These are phyloP conservation scores for Hippophae gyantsensis DNA, from an alignment of 306 rosid genomes.

Conservation along the genomic window DNA sequence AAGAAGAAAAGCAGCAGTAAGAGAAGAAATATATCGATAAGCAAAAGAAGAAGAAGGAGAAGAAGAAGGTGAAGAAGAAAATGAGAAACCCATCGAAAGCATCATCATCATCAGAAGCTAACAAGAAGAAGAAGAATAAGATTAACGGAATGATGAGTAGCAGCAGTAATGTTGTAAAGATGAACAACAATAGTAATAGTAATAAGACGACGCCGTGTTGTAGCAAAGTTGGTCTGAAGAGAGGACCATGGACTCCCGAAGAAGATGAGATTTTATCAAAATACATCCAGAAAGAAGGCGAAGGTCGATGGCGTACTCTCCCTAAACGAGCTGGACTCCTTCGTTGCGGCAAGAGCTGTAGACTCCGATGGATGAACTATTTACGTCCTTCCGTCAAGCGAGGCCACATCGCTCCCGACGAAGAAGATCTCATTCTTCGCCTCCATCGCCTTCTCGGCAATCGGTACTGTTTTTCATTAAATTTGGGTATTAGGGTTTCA, in stretches of 20 bases:
- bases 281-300: conserved; percentile 62
- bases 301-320: conserved; percentile 77
- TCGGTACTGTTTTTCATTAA: conserved; percentile 16
- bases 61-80: neutral
- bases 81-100: neutral
- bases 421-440: conserved; percentile 90
- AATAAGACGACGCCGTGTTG: conserved; percentile 41
- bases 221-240: conserved; percentile 56
- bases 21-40: no score
- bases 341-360: conserved; percentile 88
- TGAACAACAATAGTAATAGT: neutral
- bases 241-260: conserved; percentile 84
- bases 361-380: conserved; percentile 95
- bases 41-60: neutral
- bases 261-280: conserved; percentile 49
- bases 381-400: conserved; percentile 85
- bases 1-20: no score
- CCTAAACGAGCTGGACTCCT: conserved; percentile 71
- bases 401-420: conserved; percentile 85
- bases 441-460: conserved; percentile 93
- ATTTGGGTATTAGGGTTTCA: conserved; percentile 6
- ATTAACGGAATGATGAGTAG: neutral
- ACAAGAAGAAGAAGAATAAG: neutral
- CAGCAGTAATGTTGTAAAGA: neutral
- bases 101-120: neutral